Evolutionary conservation across 106 monocot genomes (phyloP), one percentile per base, ranked within the genome.

Genomic region (Phalaenopsis aphrodite): DNA sequence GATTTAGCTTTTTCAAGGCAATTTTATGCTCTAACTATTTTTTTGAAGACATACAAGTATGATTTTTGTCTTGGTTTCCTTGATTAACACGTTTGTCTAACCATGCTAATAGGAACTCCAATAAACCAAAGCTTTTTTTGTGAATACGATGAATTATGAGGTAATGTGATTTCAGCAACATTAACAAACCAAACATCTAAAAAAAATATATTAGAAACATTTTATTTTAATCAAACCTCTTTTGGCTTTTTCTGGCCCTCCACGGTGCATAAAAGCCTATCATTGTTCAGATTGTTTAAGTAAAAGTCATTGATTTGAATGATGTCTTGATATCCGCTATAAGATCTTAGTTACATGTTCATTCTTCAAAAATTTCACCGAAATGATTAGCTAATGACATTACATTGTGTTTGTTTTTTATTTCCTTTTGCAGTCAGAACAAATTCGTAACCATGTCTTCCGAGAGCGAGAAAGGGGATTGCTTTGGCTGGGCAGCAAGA

Each of bases 401-500:
- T n/a, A 61, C 21, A 21, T 61, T 36, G 69, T 10, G 12, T 39
- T 69, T 1, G 7, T 69, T 36, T 69, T 36, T 1, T 69, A n/a
- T n/a, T 69, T 36, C 39, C 36, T 15, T 39, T 69, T 69, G 2
- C 23, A 69, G 69, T 14, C 39, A 39, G 2, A 37, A 39, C 39
- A 1, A 39, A 39, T 69, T 39, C 38, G 12, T 69, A 14, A 38
- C 3, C 5, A 91, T 92, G 91, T 85, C 72, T 72, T 43, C 57
- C 49, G 55, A 81, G 80, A 71, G 21, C 43, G 80, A 47, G 3
- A 77, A 36, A 30, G 75, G 75, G 43, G 77, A 87, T 77, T 92
- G 91, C 82, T 74, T 84, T 43, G 91, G 79, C 21, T 92, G 91
- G 91, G 91, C 91, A 2, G 89, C 91, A 47, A 89, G 89, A 82